Evolutionary conservation across 306 rosid genomes (phyloP), one percentile per base, ranked within the genome.

Genomic region (Vigna angularis): DNA sequence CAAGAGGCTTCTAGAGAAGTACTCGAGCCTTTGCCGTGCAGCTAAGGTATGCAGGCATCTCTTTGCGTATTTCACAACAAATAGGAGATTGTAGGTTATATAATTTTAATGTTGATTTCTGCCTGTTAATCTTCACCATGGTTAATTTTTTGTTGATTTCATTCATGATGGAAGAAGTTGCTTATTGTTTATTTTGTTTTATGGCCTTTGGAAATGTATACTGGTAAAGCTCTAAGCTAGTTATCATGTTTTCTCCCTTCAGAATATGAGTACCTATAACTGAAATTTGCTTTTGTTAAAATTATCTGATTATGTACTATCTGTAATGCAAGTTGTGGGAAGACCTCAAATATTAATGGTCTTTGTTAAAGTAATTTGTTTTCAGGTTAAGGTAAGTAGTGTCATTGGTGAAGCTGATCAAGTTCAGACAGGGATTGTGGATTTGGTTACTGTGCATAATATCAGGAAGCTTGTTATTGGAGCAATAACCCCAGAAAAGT

Each of bases 381-480:
- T 64, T 30, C 88, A 93, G 97, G 91, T 88, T 65, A 85, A 85
- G 79, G 88, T 89, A 51, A 88, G 84, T 76, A 47, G 75, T 58
- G 58, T 79, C 20, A 47, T 82, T 15, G 76, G 75, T 47, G 90
- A 93, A 89, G 89, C 89, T 42, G 91, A 88, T 58, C 88, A 82
- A 75, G 87, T 89, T 76, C 93, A 81, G 77, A 91, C 75, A 81
- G 96, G 96, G 82, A 88, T 93, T 69, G 88, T 93, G 72, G 91
- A 89, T 63, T 59, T 78, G 79, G 88, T 86, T 73, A 80, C 58
- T 73, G 66, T 4, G 68, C 72, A 88, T 80, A 87, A 85, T 26
- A 83, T 89, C 74, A 85, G 83, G 84, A 91, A 88, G 87, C 94
- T 93, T 79, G 93, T 89, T 56, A 89, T 93, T 86, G 96, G 98